These are phyloP conservation scores for Linnemannia elongata DNA, from an alignment of 192 early-diverging fungal genomes.

Conservation along the genomic window DNA sequence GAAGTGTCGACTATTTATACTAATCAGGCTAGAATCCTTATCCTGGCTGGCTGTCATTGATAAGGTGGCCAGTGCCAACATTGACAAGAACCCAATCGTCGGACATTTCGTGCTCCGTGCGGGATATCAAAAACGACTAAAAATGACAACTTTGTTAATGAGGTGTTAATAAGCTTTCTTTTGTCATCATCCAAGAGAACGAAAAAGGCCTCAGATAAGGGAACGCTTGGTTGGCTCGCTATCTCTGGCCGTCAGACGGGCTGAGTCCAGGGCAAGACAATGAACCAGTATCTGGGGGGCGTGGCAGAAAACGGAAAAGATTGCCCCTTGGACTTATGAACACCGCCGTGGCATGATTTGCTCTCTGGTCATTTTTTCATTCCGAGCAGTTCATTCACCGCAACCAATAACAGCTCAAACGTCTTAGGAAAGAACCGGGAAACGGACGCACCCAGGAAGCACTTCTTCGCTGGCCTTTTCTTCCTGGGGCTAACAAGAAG, in stretches of 20 bases:
- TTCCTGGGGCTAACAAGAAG: background rate
- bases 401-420: background rate
- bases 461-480: background rate
- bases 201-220: slow-evolving; percentile 4
- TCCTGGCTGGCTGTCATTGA: background rate
- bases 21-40: background rate
- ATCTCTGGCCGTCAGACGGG: background rate
- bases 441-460: background rate
- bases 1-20: background rate
- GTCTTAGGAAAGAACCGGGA: slow-evolving; percentile 14
- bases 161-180: slow-evolving; percentile 5
- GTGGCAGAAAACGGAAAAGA: background rate
- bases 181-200: background rate
- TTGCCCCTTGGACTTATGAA: background rate
- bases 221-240: background rate
- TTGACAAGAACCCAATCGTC: background rate
- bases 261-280: background rate
- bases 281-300: slow-evolving; percentile 1
- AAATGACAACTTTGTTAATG: background rate
- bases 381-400: background rate
- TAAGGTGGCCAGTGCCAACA: slow-evolving; percentile 9
- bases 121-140: background rate
- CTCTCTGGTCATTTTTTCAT: too few species aligned
- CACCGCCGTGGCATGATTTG: background rate
- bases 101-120: background rate